A percentile compares a stretch with the other conserved stretches of the same genome.
These are phyloP conservation scores for Hygrocybe punicea DNA, from an alignment of 768 basidiomycete species.

Conservation along the genomic window DNA sequence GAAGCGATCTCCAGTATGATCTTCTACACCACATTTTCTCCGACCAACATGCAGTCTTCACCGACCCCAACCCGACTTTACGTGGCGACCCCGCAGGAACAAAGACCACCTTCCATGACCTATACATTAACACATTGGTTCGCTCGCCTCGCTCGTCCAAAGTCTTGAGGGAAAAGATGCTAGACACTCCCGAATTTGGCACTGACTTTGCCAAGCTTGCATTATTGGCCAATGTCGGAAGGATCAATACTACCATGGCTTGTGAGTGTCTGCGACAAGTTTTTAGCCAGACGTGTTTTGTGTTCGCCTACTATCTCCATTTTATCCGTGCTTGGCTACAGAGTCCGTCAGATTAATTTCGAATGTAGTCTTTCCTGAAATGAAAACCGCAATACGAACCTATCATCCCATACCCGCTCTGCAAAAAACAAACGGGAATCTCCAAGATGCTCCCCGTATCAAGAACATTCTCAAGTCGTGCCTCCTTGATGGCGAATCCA, in stretches of 20 bases:
- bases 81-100: conserved; percentile 45
- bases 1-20: conserved; percentile 73
- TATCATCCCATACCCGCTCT: conserved; percentile 90
- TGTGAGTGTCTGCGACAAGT: conserved; percentile 67
- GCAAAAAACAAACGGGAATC: conserved; percentile 83
- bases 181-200: conserved; percentile 54
- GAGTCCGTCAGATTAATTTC: neutral
- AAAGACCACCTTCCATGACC: conserved; percentile 58
- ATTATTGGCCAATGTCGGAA: conserved; percentile 74
- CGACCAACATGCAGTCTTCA: conserved; percentile 57
- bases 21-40: conserved; percentile 74
- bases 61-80: conserved; percentile 56
- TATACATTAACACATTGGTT: conserved; percentile 72
- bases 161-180: conserved; percentile 67
- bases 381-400: conserved; percentile 85
- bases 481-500: conserved; percentile 54
- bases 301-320: neutral
- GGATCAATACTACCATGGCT: conserved; percentile 80
- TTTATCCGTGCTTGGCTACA: neutral
- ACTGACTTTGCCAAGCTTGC: conserved; percentile 71
- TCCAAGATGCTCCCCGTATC: conserved; percentile 88
- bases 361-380: conserved; percentile 78
- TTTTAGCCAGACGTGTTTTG: neutral
- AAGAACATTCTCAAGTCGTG: conserved; percentile 84
- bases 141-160: conserved; percentile 68